phyloP scores from a whole-genome alignment of 306 rosid species.

The Lablab purpureus region DNA sequence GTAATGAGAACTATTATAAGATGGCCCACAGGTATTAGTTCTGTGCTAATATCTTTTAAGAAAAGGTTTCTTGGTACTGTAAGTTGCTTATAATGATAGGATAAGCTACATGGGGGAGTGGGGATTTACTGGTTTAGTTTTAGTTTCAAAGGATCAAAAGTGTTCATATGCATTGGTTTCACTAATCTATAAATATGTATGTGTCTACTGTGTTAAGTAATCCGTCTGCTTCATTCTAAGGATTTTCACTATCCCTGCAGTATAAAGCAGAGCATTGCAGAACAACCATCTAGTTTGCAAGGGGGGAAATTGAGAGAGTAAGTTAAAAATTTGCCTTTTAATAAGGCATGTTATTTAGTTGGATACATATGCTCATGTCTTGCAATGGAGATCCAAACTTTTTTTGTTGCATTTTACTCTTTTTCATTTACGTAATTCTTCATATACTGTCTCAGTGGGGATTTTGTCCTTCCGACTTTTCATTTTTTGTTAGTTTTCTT shows the following conservation, averaged over 20 bases:
- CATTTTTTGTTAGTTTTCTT: constrained; percentile 12
- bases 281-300: constrained; percentile 80
- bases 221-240: constrained; percentile 32
- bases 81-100: constrained; percentile 26
- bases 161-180: constrained; percentile 41
- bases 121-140: constrained; percentile 26
- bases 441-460: not conserved
- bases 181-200: constrained; percentile 30
- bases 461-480: constrained; percentile 25
- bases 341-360: constrained; percentile 19
- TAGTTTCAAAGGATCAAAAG: constrained; percentile 12
- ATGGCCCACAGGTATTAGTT: constrained; percentile 94
- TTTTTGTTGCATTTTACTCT: constrained; percentile 25
- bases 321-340: constrained; percentile 51
- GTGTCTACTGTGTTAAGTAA: constrained; percentile 7
- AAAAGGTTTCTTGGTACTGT: constrained; percentile 35
- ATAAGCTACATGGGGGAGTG: not conserved
- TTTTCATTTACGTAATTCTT: not conserved
- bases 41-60: constrained; percentile 36
- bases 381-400: constrained; percentile 38
- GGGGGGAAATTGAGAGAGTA: constrained; percentile 97
- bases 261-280: constrained; percentile 89
- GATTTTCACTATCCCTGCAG: constrained; percentile 56
- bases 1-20: constrained; percentile 98
- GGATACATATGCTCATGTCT: not conserved